These are phyloP conservation scores for Candida ficus DNA, from an alignment of 805 yeast species.

Conservation along the genomic window DNA sequence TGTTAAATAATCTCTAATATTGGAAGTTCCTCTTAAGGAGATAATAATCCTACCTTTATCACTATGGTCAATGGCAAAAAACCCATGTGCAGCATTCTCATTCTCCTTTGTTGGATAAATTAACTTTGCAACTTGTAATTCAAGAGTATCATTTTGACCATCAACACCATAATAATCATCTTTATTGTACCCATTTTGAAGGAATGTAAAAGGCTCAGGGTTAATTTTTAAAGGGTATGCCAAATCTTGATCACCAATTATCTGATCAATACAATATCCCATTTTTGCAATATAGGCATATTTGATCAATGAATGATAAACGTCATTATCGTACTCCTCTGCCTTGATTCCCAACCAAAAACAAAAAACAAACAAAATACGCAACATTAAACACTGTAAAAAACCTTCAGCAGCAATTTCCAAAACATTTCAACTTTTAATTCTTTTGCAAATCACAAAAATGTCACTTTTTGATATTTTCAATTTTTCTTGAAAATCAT, in stretches of 20 bases:
- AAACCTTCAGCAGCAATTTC: too few species aligned
- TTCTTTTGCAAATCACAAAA: too few species aligned
- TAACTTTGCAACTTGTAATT: conserved; percentile 7
- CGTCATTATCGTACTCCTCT: conserved; percentile 8
- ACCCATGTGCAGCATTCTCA: conserved; percentile 32
- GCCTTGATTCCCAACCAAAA: not conserved
- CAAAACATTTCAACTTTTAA: too few species aligned
- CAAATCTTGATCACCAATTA: conserved; percentile 9
- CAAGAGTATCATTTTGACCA: not conserved
- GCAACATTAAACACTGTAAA: not conserved
- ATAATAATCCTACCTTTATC: conserved; percentile 39
- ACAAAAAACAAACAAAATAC: not conserved
- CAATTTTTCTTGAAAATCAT: not conserved
- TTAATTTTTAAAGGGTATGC: conserved; percentile 14
- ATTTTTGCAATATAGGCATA: conserved; percentile 19
- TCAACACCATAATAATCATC: conserved; percentile 9
- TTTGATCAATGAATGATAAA: conserved; percentile 14
- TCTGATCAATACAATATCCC: conserved; percentile 17
- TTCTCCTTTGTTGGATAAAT: conserved; percentile 1
- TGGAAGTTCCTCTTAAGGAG: conserved; percentile 59
- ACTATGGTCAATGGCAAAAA: conserved; percentile 44
- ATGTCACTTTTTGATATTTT: not conserved
- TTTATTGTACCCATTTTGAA: conserved; percentile 7
- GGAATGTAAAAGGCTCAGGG: conserved; percentile 12
- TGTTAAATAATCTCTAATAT: conserved; percentile 53